These are phyloP conservation scores for Paraleonurus japonicus DNA, from an alignment of 257 asterid genomes.

Conservation along the genomic window DNA sequence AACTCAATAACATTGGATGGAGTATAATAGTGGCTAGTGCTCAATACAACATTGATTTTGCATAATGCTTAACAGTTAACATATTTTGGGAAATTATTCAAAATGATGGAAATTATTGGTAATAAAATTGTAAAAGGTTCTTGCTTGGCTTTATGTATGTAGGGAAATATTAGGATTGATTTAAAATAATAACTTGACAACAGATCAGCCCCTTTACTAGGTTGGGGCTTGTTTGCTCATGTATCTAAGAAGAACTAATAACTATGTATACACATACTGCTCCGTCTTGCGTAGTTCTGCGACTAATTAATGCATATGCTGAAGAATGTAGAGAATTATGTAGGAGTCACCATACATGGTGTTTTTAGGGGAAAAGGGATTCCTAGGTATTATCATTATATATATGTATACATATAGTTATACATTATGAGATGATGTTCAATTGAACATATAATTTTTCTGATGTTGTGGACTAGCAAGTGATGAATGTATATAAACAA, in stretches of 20 bases:
- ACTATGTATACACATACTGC: background rate
- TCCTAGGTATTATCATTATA: background rate
- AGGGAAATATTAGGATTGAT: background rate
- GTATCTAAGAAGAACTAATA: background rate
- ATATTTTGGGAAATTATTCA: background rate
- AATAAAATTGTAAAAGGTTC: background rate
- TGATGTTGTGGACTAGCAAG: background rate
- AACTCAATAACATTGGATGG: background rate
- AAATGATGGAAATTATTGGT: background rate
- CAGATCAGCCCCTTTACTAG: background rate
- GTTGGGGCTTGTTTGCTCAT: background rate
- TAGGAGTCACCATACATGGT: background rate
- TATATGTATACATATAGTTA: background rate
- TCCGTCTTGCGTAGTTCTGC: background rate
- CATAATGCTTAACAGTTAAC: background rate
- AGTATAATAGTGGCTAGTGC: constrained; percentile 1
- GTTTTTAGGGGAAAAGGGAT: background rate
- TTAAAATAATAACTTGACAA: background rate
- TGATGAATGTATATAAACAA: background rate
- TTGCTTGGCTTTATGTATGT: background rate
- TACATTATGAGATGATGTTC: background rate
- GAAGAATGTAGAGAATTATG: background rate
- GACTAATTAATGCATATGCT: constrained; percentile 1
- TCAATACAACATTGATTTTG: background rate
- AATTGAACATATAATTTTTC: background rate